Percentiles rank a stretch among this genome's conserved stretches.
Evolutionary conservation across 2,329 filamentous ascomycete species (phyloP).

Genomic region (Phaeosphaeria sp.): DNA sequence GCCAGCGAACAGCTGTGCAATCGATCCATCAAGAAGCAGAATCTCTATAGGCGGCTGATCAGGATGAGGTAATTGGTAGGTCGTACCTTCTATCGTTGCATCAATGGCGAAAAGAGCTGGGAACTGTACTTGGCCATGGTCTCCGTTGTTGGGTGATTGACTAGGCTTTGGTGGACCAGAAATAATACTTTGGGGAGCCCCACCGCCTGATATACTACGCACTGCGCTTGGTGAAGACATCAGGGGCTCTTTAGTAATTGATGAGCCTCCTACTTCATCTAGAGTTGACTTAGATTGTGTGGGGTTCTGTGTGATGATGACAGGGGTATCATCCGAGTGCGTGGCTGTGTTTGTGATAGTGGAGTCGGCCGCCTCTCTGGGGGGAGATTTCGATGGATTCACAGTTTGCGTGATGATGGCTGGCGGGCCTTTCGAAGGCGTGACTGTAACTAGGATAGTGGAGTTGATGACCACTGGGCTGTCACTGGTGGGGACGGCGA

Average conservation of each 20-base stretch:
- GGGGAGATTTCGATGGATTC: neutral
- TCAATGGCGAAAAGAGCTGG: conserved; percentile 11
- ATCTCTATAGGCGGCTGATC: conserved; percentile 14
- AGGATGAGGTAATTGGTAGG: conserved; percentile 17
- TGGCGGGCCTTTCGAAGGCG: too few relatives aligned
- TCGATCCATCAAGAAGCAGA: conserved; percentile 12
- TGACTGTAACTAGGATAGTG: too few relatives aligned
- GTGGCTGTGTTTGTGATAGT: neutral
- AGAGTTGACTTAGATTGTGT: neutral
- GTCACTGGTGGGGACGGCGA: too few relatives aligned
- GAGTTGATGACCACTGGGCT: too few relatives aligned
- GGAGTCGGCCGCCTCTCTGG: neutral
- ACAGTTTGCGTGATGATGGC: neutral
- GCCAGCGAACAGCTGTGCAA: conserved; percentile 10
- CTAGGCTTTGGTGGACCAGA: neutral
- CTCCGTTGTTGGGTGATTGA: neutral
- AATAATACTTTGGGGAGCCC: neutral
- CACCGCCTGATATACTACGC: neutral
- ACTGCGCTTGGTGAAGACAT: neutral
- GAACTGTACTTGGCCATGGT: neutral
- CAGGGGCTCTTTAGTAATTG: neutral
- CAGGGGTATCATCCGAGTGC: neutral
- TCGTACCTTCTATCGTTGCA: conserved; percentile 13
- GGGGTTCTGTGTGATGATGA: neutral
- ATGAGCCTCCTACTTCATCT: neutral